phyloP scores from a whole-genome alignment of 108 stramenopile genomes.

The Aureococcus anophagefferens region DNA sequence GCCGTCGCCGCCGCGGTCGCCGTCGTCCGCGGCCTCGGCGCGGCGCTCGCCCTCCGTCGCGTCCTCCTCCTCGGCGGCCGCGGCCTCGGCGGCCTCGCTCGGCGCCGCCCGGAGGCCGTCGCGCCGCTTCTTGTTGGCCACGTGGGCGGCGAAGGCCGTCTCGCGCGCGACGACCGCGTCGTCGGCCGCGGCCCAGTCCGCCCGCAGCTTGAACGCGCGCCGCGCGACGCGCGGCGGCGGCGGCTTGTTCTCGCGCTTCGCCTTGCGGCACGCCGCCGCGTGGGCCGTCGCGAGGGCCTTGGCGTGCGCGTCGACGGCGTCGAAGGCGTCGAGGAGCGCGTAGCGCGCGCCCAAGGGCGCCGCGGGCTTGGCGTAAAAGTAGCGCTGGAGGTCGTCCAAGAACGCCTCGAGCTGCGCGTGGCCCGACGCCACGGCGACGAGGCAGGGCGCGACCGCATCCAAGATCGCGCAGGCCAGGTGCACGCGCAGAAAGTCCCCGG shows the following conservation, averaged over 20 bases:
- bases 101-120: too few species aligned
- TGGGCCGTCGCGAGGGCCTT: background rate
- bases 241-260: background rate
- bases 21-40: constrained; percentile 33
- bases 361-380: background rate
- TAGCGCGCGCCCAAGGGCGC: background rate
- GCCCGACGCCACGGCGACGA: constrained; percentile 41
- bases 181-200: background rate
- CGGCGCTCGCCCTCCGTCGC: too few species aligned
- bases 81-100: too few species aligned
- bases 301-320: background rate
- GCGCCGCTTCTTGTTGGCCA: background rate
- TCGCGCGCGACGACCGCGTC: background rate
- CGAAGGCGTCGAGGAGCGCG: background rate
- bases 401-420: constrained; percentile 9
- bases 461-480: constrained; percentile 73
- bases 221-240: background rate
- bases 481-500: constrained; percentile 66
- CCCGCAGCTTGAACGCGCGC: background rate
- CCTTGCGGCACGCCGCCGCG: background rate
- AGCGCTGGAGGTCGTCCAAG: constrained; percentile 15
- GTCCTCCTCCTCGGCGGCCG: background rate
- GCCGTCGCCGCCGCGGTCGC: constrained; percentile 32
- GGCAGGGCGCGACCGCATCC: constrained; percentile 52
- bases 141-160: background rate